Evolutionary conservation across 306 rosid genomes (phyloP).

Genomic region (Ormosia emarginata): DNA sequence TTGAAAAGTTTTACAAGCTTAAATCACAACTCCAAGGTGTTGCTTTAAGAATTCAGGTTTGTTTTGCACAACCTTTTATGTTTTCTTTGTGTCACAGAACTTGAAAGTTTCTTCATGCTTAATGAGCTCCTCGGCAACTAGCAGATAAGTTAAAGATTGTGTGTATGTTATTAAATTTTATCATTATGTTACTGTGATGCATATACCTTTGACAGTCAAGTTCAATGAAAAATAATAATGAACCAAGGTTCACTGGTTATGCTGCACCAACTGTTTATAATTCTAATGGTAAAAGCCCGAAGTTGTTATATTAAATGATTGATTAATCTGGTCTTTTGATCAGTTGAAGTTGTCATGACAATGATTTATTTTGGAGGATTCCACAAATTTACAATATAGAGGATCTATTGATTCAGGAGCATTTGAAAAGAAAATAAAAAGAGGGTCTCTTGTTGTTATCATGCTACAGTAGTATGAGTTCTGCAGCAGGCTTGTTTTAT

Average conservation of each 20-base stretch:
- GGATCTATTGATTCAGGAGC: not conserved
- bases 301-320: not conserved
- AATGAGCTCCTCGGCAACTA: not conserved
- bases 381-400: not conserved
- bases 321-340: not conserved
- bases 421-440: not conserved
- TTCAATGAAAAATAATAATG: not conserved
- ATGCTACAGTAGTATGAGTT: not conserved
- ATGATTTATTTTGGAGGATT: not conserved
- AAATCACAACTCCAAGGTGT: conserved; percentile 93
- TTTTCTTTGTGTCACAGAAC: not conserved
- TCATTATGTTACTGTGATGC: not conserved
- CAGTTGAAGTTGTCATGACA: not conserved
- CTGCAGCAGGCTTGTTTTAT: not conserved
- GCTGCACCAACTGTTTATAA: not conserved
- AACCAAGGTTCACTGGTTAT: not conserved
- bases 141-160: not conserved
- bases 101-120: not conserved
- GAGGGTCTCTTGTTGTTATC: not conserved
- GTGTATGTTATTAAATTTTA: not conserved
- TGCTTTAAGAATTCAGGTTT: conserved; percentile 80
- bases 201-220: not conserved
- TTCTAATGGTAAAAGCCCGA: not conserved
- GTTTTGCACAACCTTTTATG: not conserved
- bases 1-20: conserved; percentile 85